phyloP scores from a whole-genome alignment of 257 asterid species.

The Mitragyna speciosa region DNA sequence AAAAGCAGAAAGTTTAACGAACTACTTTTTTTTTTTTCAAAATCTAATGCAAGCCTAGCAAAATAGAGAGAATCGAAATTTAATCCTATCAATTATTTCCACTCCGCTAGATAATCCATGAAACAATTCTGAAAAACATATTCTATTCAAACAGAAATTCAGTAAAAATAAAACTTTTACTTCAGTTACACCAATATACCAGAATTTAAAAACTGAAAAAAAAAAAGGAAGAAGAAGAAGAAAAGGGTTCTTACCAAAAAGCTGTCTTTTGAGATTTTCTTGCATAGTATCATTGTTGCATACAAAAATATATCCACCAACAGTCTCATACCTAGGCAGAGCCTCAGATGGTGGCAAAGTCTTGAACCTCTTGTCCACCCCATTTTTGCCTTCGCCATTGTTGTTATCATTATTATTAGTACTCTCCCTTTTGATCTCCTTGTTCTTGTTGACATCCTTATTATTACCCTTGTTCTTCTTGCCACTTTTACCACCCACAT shows the following conservation, averaged over 20 bases:
- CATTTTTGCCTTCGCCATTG: conserved; percentile 44
- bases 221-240: too few relatives aligned
- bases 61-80: not conserved
- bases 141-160: too few relatives aligned
- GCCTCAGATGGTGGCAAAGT: conserved; percentile 92
- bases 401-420: conserved; percentile 11
- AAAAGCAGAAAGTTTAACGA: not conserved
- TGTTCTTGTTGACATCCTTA: too few relatives aligned
- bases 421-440: conserved; percentile 26
- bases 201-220: not conserved
- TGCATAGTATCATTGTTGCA: conserved; percentile 98
- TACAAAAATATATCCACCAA: conserved; percentile 95
- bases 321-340: conserved; percentile 87
- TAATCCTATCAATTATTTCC: not conserved
- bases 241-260: conserved; percentile 63
- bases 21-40: not conserved
- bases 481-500: conserved; percentile 46
- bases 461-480: conserved; percentile 58
- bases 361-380: conserved; percentile 87
- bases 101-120: not conserved
- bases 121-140: not conserved
- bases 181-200: not conserved
- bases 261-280: conserved; percentile 89
- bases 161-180: not conserved
- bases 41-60: not conserved